phyloP scores from a whole-genome alignment of 345 rosid genomes.

The Lepidium aucheri region DNA sequence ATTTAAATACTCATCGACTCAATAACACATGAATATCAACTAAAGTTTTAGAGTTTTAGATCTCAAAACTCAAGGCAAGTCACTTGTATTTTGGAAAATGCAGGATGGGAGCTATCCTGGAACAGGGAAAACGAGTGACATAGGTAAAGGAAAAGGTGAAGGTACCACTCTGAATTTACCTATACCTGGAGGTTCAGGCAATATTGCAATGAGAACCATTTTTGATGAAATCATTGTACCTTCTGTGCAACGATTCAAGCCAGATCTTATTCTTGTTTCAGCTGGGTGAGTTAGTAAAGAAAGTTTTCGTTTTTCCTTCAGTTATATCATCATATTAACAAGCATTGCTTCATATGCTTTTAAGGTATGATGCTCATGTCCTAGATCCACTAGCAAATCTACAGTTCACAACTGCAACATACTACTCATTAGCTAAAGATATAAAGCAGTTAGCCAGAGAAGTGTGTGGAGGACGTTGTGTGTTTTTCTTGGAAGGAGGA shows the following conservation, averaged over 20 bases:
- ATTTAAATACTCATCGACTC: neutral
- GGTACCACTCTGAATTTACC: constrained; percentile 85
- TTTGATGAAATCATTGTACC: constrained; percentile 90
- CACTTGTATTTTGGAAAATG: neutral
- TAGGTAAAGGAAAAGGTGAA: constrained; percentile 80
- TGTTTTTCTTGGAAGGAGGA: constrained; percentile 93
- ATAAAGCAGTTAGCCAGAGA: constrained; percentile 79
- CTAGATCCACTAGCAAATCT: constrained; percentile 82
- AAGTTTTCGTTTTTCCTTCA: neutral
- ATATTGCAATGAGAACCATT: constrained; percentile 67
- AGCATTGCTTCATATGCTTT: neutral
- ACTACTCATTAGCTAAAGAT: constrained; percentile 58
- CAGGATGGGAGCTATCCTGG: constrained; percentile 98
- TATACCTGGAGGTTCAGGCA: constrained; percentile 93
- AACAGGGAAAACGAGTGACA: constrained; percentile 67
- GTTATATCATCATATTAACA: neutral
- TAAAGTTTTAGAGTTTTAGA: neutral
- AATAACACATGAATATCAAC: neutral
- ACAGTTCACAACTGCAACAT: constrained; percentile 82
- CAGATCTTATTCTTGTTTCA: constrained; percentile 90
- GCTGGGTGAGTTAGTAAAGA: constrained; percentile 59
- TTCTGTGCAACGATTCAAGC: constrained; percentile 79
- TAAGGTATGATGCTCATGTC: constrained; percentile 82
- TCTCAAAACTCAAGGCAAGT: neutral
- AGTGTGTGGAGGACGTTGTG: constrained; percentile 77